Evolutionary conservation across 2,329 filamentous ascomycete genomes (phyloP), one percentile per base, ranked within the genome.

Genomic region (Clonostachys rosea): DNA sequence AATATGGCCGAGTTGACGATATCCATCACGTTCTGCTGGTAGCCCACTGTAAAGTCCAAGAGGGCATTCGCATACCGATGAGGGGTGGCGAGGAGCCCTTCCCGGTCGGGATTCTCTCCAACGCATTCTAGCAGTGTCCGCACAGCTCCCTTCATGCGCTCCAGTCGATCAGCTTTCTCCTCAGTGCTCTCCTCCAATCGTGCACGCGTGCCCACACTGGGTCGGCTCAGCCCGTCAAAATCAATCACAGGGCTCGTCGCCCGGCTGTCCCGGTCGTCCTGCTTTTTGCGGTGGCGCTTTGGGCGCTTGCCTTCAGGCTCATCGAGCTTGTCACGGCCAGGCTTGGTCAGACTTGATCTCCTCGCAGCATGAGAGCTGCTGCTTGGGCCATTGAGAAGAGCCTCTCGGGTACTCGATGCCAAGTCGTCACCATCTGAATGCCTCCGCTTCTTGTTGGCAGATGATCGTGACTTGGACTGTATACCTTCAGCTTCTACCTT

Each of bases 1-100:
- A 99, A 99, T 47, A 97, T 88, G 17, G 94, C 94, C 47, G 86
- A 81, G 65, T 97, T 97, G 52, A 97, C 89, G 54, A 97, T 87
- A 62, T 95, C 89, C 51, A 84, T 78, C 47, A 96, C 82, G 60
- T 96, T 96, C 72, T 96, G 85, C 71, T 97, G 91, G 65, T 99
- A 99, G 41, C 94, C 94, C 66, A 95, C 91, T 6, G 94, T 99
- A 67, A 99, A 91, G 74, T 87, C 95, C 53, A 97, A 81, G 80
- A 99, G 84, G 13, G 94, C 94, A 68, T 95, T 94, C 42, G 94
- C 92, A 65, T 97, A 99, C 51, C 94, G 81, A 59, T 87, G 83
- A 0, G 94, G 94, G 0, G 84, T 87, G 39, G 74, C 81, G 14
- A 85, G 70, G 37, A 87, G 67, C 40, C 84, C 83, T 52, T 84